Conservation (phyloP, 192 early-diverging fungal species). For the Mortierella antarctica region DNA sequence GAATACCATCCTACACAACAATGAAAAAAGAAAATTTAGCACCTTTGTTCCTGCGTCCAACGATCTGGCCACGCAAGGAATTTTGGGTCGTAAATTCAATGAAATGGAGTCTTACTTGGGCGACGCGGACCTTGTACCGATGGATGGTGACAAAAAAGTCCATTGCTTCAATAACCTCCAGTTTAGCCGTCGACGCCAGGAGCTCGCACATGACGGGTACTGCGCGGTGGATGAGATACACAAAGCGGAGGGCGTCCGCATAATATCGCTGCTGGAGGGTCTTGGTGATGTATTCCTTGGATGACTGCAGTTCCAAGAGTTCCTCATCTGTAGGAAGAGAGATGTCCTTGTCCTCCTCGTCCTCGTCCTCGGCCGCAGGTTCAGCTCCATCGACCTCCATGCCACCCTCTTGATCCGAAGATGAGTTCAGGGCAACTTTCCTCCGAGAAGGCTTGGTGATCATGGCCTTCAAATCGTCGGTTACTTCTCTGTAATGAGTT, state of each 20-base stretch:
- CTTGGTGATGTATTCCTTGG: slow-evolving; percentile 30
- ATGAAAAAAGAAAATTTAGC: not conserved
- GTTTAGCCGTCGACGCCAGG: slow-evolving; percentile 88
- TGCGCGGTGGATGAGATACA: slow-evolving; percentile 80
- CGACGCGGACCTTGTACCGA: slow-evolving; percentile 86
- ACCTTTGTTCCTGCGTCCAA: not conserved
- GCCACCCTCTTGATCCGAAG: slow-evolving; percentile 36
- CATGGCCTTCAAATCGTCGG: slow-evolving; percentile 74
- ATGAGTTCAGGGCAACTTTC: slow-evolving; percentile 11
- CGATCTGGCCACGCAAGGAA: not conserved
- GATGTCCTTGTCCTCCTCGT: slow-evolving; percentile 41
- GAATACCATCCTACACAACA: slow-evolving; percentile 77
- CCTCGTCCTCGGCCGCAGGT: slow-evolving; percentile 25
- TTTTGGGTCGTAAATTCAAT: not conserved
- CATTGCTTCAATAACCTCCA: slow-evolving; percentile 97
- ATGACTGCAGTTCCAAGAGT: slow-evolving; percentile 26
- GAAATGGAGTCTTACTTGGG: slow-evolving; percentile 62
- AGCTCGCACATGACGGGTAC: slow-evolving; percentile 85
- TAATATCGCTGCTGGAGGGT: slow-evolving; percentile 78
- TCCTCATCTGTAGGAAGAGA: slow-evolving; percentile 46
- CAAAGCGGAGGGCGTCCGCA: slow-evolving; percentile 89
- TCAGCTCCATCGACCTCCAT: slow-evolving; percentile 49
- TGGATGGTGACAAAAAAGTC: slow-evolving; percentile 91
- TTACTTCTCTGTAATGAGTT: slow-evolving; percentile 69
- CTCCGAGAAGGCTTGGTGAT: slow-evolving; percentile 37